Base-by-base conservation (phyloP, 2,329 filamentous ascomycete genomes). In the Davidsoniella eucalypti region DNA sequence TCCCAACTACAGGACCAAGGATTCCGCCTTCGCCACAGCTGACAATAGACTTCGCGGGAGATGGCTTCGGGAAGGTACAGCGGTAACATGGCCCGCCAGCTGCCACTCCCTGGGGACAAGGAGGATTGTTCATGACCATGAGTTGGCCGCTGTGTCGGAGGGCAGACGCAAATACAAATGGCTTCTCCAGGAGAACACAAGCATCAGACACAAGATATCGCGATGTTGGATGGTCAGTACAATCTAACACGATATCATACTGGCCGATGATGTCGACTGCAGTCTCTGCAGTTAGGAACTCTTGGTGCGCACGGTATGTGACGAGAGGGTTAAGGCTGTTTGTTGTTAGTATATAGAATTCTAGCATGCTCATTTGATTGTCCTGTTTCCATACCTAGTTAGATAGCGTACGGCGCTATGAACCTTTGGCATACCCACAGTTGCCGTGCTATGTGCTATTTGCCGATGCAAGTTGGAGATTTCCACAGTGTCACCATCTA, bases 11-110 rank as follows among this genome's bases (percentile, higher is more conserved):
- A 0, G 92, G 88, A 0, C 92, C 92, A 1, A 98, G 60, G 7
- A 98, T 87, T 0, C 92, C 92, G 8, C 88, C 90, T 61, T 98
- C 92, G 39, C 88, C 87, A 59, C 92, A 98, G 53, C 82, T 87
- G 1, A 86, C 72, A 1, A 95, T 82, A 51, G 78, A 87, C 40
- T 84, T 84, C 0, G 85, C 76, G 0, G 90, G 87, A 0, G 92
- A 88, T 0, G 92, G 88, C 37, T 75, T 82, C 0, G 87, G 88
- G 58, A 94, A 98, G 10, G 96, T 76, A 60, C 92, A 98, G 40
- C 92, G 75, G 64, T 98, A 98, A 64, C 92, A 98, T 0, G 90
- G 88, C 0, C 87, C 84, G 0, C 83, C 81, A 0, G 66, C 59
- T 2, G 61, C 50, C 53, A 64, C 58, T 1, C 80, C 80, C 8